A percentile compares a stretch with the other conserved stretches of the same genome.
phyloP scores from a whole-genome alignment of 768 basidiomycete species.

The Rhizopogon vinicolor region DNA sequence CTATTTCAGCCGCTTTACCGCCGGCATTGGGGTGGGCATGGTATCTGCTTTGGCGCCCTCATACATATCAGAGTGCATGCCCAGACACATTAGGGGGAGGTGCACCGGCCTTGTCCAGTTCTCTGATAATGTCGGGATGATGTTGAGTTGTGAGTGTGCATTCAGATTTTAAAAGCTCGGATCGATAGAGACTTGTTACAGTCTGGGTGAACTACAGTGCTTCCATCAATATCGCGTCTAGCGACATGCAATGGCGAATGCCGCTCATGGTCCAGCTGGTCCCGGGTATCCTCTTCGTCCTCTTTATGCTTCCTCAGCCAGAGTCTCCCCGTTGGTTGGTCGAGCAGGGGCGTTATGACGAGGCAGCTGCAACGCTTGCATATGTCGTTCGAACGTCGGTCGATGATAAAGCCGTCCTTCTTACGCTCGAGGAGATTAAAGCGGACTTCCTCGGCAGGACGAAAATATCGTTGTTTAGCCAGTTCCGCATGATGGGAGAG shows the following conservation, averaged over 20 bases:
- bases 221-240: constrained; percentile 29
- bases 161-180: not conserved
- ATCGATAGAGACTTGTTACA: constrained; percentile 7
- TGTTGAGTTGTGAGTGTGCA: constrained; percentile 28
- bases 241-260: constrained; percentile 49
- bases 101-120: constrained; percentile 42
- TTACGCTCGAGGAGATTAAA: constrained; percentile 38
- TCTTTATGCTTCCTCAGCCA: constrained; percentile 43
- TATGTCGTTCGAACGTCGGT: constrained; percentile 26
- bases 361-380: constrained; percentile 36
- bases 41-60: constrained; percentile 44
- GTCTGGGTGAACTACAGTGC: constrained; percentile 48
- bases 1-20: constrained; percentile 50
- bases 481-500: constrained; percentile 35
- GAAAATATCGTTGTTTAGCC: constrained; percentile 24
- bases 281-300: constrained; percentile 45
- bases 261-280: constrained; percentile 49
- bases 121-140: constrained; percentile 25
- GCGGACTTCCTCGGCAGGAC: constrained; percentile 36
- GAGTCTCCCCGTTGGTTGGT: constrained; percentile 58
- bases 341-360: constrained; percentile 37
- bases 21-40: constrained; percentile 59
- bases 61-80: constrained; percentile 48
- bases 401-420: constrained; percentile 30
- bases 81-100: constrained; percentile 43